phyloP scores from a whole-genome alignment of 139 green algal genomes.

The Chlorella sp. region DNA sequence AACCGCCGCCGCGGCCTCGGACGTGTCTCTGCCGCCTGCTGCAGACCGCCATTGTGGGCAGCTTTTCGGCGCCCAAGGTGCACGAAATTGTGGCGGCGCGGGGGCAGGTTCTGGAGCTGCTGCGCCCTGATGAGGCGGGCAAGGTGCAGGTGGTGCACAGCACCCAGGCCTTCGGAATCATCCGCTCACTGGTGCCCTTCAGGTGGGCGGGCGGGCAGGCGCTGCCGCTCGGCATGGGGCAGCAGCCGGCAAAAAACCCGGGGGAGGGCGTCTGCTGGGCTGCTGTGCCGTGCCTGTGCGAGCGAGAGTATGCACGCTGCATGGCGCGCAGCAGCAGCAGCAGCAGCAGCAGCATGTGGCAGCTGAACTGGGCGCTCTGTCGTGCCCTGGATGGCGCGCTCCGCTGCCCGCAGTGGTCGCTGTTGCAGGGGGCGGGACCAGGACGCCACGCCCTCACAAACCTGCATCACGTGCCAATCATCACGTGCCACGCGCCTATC shows the following conservation, averaged over 20 bases:
- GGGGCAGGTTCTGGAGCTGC: constrained; percentile 94
- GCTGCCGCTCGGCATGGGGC: neutral
- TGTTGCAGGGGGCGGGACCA: no score
- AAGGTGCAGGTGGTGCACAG: constrained; percentile 69
- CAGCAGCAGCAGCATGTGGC: no score
- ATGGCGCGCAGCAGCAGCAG: no score
- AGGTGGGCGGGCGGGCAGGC: constrained; percentile 36
- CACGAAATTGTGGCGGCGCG: constrained; percentile 95
- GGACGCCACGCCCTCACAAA: no score
- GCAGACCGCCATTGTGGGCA: constrained; percentile 93
- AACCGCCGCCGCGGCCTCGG: neutral
- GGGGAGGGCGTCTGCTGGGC: neutral
- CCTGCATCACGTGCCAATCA: no score
- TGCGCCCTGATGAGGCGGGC: constrained; percentile 93
- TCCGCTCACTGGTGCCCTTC: constrained; percentile 90
- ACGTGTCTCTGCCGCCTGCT: neutral
- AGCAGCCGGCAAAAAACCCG: no score
- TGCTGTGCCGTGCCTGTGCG: neutral
- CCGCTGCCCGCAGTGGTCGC: no score
- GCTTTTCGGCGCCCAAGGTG: constrained; percentile 94
- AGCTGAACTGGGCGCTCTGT: no score
- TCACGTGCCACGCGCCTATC: no score
- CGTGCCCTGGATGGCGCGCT: no score
- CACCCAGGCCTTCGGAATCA: constrained; percentile 84
- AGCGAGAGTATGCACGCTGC: no score